Conservation (phyloP, 805 yeast species). For the Barnettozyma wickerhamii region DNA sequence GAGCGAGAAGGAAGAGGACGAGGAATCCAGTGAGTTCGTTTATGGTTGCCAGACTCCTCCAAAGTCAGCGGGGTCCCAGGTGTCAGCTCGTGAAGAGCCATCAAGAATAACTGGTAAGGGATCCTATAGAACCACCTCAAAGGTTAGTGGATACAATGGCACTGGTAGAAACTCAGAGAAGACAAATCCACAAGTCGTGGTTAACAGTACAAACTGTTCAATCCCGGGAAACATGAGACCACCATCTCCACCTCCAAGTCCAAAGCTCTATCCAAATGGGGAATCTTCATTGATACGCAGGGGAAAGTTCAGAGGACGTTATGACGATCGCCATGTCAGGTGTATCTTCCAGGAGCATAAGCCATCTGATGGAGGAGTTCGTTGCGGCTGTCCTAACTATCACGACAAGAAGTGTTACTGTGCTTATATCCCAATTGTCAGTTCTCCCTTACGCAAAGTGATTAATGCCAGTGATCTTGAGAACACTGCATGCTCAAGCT, state of each 20-base stretch:
- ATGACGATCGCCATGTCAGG: constrained; percentile 24
- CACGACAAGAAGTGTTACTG: constrained; percentile 12
- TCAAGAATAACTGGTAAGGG: neutral
- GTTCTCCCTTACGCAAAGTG: constrained; percentile 13
- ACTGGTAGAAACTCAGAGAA: neutral
- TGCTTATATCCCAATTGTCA: constrained; percentile 11
- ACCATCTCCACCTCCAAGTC: neutral
- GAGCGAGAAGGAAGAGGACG: neutral
- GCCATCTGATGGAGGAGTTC: constrained; percentile 1
- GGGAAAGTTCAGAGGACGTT: constrained; percentile 27
- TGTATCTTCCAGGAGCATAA: constrained; percentile 15
- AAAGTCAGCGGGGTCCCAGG: neutral
- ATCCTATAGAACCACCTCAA: too few relatives aligned
- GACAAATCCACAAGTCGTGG: neutral
- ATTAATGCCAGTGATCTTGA: neutral
- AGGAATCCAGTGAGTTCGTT: neutral
- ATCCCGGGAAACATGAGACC: neutral
- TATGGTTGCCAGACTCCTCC: neutral
- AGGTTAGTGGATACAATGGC: too few relatives aligned
- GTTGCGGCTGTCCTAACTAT: constrained; percentile 2
- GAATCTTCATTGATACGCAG: constrained; percentile 16
- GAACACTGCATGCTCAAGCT: neutral
- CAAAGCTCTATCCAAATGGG: constrained; percentile 5
- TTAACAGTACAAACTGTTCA: neutral
- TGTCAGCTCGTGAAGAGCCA: neutral